Conservation (phyloP, 2,329 filamentous ascomycete genomes). For the Diplodia intermedia region DNA sequence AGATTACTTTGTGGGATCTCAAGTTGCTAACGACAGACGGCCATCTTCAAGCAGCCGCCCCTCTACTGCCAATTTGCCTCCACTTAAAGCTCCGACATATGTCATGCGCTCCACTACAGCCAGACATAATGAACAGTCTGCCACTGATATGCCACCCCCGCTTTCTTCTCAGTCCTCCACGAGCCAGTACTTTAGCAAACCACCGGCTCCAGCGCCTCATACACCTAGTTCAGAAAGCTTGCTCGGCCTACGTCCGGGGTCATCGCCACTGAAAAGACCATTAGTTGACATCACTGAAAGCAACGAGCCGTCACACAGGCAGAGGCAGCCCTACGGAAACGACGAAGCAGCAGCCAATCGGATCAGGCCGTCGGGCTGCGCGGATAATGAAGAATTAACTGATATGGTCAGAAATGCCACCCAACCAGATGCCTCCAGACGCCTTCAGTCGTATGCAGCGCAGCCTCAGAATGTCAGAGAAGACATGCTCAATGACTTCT, state of each 20-base stretch:
- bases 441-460: conserved; percentile 43
- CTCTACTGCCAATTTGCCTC: conserved; percentile 22
- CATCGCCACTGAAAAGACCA: not conserved
- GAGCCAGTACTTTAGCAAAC: not conserved
- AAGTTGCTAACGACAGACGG: not conserved
- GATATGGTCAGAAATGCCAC: not conserved
- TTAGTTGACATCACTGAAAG: not conserved
- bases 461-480: conserved; percentile 52
- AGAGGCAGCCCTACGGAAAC: not conserved
- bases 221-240: not conserved
- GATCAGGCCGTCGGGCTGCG: not conserved
- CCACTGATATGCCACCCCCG: not conserved
- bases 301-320: not conserved
- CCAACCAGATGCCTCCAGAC: not conserved
- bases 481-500: conserved; percentile 56
- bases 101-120: not conserved
- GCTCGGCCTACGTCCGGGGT: not conserved
- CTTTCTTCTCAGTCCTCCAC: not conserved
- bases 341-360: not conserved
- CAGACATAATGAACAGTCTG: not conserved
- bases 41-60: not conserved
- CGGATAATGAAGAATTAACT: not conserved
- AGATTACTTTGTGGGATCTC: not conserved
- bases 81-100: conserved; percentile 3
- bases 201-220: not conserved